Base-by-base conservation (phyloP, 257 asterid species). In the Voacanga thouarsii region DNA sequence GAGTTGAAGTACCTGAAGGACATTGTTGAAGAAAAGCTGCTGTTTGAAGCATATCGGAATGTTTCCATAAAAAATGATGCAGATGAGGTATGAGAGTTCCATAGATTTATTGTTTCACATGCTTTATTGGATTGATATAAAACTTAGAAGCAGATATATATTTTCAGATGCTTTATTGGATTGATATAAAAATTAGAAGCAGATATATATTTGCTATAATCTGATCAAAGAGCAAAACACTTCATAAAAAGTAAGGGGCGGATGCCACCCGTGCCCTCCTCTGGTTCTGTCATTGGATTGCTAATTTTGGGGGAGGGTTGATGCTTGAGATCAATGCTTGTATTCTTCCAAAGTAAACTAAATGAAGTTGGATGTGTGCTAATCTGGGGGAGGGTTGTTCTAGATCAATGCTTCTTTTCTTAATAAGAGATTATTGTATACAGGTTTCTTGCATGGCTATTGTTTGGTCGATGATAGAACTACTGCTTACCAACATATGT, bases 1-100 rank as follows among this genome's bases (percentile, higher is more conserved):
- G 99, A 93, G 90, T 84, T 95, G 92, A 91, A 95, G 77, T 86
- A 91, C 82, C 88, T 95, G 97, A 92, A 93, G 84, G 96, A 86
- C 69, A 78, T 95, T 63, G 90, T 95, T 43, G 97, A 91, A 86
- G 91, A 88, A 75, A 95, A 90, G 76, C 81, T 92, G 86, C 94
- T 95, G 45, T 91, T 87, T 65, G 95, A 90, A 85, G 89, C 92
- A 83, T 90, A 87, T 81, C 98, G 97, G 84, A 89, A 79, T 76
- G 82, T 73, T 72, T 83, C 92, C 83, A 76, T 86, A 78, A 95
- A 88, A 83, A 83, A 86, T 76, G 97, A 89, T 55, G 96, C 92
- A 39, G 97, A 90, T 68, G 97, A 91, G 98, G 99, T 95, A 87
- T 72, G 84, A 43, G 19, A 23, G 2, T 68, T 41, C 30, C 73